Evolutionary conservation across 2,329 filamentous ascomycete species (phyloP).

Genomic region (Pseudogymnoascus sp.): DNA sequence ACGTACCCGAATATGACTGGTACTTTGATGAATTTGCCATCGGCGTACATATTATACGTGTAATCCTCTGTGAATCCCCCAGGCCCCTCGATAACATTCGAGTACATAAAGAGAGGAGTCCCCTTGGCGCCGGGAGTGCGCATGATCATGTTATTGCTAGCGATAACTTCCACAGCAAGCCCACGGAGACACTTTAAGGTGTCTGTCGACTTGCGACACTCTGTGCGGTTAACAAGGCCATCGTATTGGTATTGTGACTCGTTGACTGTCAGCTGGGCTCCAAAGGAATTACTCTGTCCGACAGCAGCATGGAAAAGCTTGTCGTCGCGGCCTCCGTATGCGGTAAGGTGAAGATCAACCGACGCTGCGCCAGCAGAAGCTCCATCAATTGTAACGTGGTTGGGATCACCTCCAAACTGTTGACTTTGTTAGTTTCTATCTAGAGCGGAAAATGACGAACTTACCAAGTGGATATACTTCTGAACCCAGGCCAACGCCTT

Average conservation of each 20-base stretch:
- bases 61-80: slow-evolving; percentile 45
- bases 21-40: slow-evolving; percentile 48
- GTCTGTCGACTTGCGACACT: slow-evolving; percentile 25
- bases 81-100: slow-evolving; percentile 44
- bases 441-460: neutral
- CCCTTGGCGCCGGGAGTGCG: slow-evolving; percentile 30
- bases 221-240: neutral
- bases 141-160: slow-evolving; percentile 38
- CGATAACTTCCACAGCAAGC: slow-evolving; percentile 37
- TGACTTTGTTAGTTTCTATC: neutral
- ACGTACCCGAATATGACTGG: slow-evolving; percentile 43
- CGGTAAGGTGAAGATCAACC: slow-evolving; percentile 15
- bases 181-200: slow-evolving; percentile 43
- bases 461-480: slow-evolving; percentile 42
- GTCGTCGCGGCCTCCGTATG: neutral
- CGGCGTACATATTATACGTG: slow-evolving; percentile 43
- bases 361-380: slow-evolving; percentile 13
- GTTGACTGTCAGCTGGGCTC: neutral
- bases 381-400: slow-evolving; percentile 3
- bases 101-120: slow-evolving; percentile 46
- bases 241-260: slow-evolving; percentile 4
- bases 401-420: neutral
- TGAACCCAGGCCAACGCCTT: slow-evolving; percentile 41
- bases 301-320: slow-evolving; percentile 3
- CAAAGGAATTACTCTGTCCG: neutral